A percentile compares a stretch with the other conserved stretches of the same genome.
These are phyloP conservation scores for Artemisia annua DNA, from an alignment of 129 eudicot species.

Conservation along the genomic window DNA sequence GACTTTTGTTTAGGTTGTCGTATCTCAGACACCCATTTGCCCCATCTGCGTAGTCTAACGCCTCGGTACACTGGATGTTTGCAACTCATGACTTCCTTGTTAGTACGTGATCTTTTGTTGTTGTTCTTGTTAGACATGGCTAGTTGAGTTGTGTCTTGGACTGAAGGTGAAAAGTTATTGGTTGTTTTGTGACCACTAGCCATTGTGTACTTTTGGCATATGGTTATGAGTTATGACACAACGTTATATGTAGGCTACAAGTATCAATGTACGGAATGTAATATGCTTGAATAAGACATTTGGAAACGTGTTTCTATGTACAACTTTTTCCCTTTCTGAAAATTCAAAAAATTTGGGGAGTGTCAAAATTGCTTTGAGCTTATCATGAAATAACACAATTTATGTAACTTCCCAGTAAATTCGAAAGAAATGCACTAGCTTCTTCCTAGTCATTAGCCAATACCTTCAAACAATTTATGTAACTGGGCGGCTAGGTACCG, in stretches of 20 bases:
- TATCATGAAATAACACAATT: no score
- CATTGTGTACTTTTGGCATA: not conserved
- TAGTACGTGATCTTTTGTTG: conserved; percentile 10
- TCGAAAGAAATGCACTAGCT: no score
- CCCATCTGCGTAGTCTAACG: conserved; percentile 41
- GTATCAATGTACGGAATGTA: conserved; percentile 16
- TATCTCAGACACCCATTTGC: conserved; percentile 49
- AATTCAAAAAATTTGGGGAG: no score
- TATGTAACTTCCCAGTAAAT: no score
- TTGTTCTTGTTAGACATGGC: not conserved
- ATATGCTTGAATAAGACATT: no score
- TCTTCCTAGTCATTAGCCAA: no score
- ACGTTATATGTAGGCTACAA: conserved; percentile 13
- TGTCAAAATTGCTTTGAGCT: no score
- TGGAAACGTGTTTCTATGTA: no score
- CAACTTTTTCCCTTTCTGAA: no score
- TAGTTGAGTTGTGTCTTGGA: not conserved
- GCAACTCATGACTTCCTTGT: conserved; percentile 27
- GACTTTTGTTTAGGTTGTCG: conserved; percentile 37
- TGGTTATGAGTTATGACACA: not conserved
- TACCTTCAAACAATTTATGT: no score
- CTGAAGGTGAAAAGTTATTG: no score
- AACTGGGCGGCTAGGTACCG: no score
- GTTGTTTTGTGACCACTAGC: not conserved
- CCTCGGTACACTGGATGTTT: conserved; percentile 42